Conservation (phyloP, 805 yeast genomes). For the Monosporozyma servazzii region DNA sequence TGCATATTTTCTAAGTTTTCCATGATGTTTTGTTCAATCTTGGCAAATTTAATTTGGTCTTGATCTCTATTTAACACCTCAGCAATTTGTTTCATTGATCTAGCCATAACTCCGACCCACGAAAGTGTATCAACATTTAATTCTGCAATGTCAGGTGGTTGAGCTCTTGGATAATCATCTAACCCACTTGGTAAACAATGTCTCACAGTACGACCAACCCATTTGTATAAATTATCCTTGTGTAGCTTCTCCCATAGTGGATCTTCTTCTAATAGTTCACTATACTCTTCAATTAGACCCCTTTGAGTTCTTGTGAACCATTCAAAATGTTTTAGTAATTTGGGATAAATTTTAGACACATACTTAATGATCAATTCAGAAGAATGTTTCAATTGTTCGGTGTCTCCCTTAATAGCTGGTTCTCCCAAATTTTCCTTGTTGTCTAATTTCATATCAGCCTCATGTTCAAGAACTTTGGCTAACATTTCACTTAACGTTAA, state of each 20-base stretch:
- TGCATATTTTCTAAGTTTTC: constrained; percentile 63
- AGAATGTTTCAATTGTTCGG: constrained; percentile 44
- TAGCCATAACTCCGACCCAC: constrained; percentile 92
- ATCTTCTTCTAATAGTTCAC: constrained; percentile 25
- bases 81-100: constrained; percentile 70
- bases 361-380: constrained; percentile 53
- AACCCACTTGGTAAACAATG: constrained; percentile 90
- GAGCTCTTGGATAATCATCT: constrained; percentile 89
- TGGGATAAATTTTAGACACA: constrained; percentile 63
- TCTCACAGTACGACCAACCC: constrained; percentile 83
- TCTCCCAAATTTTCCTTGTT: constrained; percentile 8
- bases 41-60: constrained; percentile 47
- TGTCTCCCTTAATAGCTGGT: constrained; percentile 22
- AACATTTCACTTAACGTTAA: constrained; percentile 54
- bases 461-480: constrained; percentile 33
- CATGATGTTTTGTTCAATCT: constrained; percentile 47
- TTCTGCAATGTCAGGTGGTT: constrained; percentile 77
- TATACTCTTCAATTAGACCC: constrained; percentile 68
- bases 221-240: constrained; percentile 62
- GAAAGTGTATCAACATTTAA: constrained; percentile 80
- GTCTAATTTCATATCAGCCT: constrained; percentile 2
- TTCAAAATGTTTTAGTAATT: constrained; percentile 63
- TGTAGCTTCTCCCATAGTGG: constrained; percentile 34
- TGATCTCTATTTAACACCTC: constrained; percentile 45
- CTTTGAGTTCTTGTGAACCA: constrained; percentile 78